phyloP scores from a whole-genome alignment of 441 rosid genomes.

The Syzygium syzygioides region DNA sequence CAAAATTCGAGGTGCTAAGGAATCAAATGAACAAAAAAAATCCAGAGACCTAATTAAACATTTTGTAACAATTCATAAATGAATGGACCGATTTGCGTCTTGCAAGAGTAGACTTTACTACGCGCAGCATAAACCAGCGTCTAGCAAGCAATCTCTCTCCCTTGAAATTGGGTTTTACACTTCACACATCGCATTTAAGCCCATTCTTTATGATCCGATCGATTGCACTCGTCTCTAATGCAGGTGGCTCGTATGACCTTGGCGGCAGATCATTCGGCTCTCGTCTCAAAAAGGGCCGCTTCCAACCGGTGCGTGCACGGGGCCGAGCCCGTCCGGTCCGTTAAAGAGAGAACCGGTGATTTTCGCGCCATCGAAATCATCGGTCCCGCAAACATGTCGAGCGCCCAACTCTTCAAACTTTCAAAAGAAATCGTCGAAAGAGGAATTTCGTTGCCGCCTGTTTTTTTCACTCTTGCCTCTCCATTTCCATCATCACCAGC shows the following conservation, averaged over 20 bases:
- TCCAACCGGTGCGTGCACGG: not conserved
- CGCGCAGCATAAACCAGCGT: not conserved
- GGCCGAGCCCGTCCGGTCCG: not conserved
- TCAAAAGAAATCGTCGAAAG: not conserved
- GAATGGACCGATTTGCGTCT: not conserved
- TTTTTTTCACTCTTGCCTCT: not conserved
- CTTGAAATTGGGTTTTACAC: not conserved
- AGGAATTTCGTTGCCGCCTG: not conserved
- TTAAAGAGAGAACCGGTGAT: not conserved
- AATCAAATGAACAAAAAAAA: not conserved
- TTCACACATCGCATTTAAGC: not conserved
- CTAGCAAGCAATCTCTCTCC: not conserved
- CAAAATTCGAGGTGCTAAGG: not conserved
- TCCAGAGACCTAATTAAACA: not conserved
- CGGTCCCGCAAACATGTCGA: not conserved
- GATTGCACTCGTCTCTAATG: not conserved
- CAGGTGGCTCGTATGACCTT: not conserved
- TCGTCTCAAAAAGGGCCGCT: not conserved
- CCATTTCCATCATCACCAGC: not conserved
- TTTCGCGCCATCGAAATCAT: not conserved
- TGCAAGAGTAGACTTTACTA: not conserved
- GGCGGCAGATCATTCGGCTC: not conserved
- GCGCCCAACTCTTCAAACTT: not conserved
- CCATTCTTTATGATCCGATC: not conserved
- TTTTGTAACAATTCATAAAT: not conserved